phyloP scores from a whole-genome alignment of 148 eudicot species.

The Vaccinium myrtillus region DNA sequence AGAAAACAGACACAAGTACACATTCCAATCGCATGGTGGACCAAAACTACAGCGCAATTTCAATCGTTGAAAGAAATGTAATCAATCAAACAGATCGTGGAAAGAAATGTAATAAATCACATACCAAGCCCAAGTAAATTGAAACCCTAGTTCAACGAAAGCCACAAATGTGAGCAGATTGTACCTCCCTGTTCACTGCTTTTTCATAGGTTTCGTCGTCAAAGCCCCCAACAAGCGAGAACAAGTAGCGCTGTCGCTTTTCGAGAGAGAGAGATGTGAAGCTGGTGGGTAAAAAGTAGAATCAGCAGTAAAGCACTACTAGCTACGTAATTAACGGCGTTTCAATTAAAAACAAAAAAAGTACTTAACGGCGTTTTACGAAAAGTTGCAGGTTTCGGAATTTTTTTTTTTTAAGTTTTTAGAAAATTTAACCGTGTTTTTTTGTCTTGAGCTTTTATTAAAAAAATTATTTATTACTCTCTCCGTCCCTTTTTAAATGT shows the following conservation, averaged over 20 bases:
- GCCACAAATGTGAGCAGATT: background rate
- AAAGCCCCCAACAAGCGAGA: background rate
- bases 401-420: too few species aligned
- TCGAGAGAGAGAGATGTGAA: background rate
- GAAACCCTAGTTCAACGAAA: background rate
- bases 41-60: background rate
- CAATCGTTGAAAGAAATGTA: background rate
- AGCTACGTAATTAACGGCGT: background rate
- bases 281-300: background rate
- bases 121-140: background rate
- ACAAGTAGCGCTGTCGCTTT: too few species aligned
- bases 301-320: background rate
- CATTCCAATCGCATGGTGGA: background rate
- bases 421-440: too few species aligned
- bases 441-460: too few species aligned
- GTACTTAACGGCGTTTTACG: background rate
- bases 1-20: background rate
- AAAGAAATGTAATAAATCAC: background rate
- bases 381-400: background rate
- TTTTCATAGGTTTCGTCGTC: background rate
- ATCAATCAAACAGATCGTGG: background rate
- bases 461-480: too few species aligned
- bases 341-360: background rate
- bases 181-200: background rate
- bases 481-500: too few species aligned